Base-by-base conservation (phyloP, 2,329 filamentous ascomycete species). In the Lojkania enalia region DNA sequence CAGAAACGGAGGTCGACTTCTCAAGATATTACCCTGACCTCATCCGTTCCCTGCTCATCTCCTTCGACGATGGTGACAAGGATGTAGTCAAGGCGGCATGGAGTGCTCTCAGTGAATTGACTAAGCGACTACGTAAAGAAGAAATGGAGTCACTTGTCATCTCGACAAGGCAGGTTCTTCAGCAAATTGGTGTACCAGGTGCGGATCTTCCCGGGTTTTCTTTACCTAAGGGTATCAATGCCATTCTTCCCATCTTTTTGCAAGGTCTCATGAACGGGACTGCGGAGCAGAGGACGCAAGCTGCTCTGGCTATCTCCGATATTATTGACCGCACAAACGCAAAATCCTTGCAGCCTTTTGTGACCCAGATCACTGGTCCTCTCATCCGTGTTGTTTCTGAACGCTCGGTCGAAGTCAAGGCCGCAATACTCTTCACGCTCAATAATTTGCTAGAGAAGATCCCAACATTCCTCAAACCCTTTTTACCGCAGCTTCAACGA, bases 371-470 rank as follows among this genome's bases (percentile, higher is more conserved):
- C 58, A 97, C 95, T 4, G 94, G 94, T 66, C 94, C 95, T 16
- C 82, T 99, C 42, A 99, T 99, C 70, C 88, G 94, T 80, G 92
- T 97, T 16, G 91, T 99, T 14, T 96, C 94, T 4, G 94, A 99
- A 70, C 85, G 92, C 51, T 96, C 94, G 2, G 90, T 90, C 2
- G 95, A 99, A 39, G 90, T 99, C 71, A 97, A 96, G 74, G 87
- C 89, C 49, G 94, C 94, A 31, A 96, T 99, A 67, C 77, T 99
- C 49, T 80, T 95, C 42, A 96, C 94, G 0, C 82, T 99, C 55
- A 97, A 96, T 75, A 96, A 95, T 58, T 76, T 99, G 20, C 77
- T 99, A 27, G 90, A 96, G 72, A 99, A 97, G 80, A 97, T 99
- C 69, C 94, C 94, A 0, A 83, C 87, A 7, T 92, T 95, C 57